Evolutionary conservation across 2,329 filamentous ascomycete species (phyloP).

Genomic region (Penicillium sp.): DNA sequence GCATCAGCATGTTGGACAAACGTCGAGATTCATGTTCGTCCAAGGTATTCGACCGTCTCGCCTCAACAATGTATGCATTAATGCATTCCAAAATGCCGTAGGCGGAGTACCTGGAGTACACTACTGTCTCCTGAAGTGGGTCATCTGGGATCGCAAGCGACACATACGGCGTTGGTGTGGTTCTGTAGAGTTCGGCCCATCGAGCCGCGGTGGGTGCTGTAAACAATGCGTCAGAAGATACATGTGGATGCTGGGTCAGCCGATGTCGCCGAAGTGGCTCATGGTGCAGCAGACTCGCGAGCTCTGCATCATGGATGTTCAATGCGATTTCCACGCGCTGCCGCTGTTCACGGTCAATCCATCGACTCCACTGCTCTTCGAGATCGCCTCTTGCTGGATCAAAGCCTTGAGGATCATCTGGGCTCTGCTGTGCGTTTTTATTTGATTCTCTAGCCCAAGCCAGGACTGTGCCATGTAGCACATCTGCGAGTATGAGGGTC

Average conservation of each 20-base stretch:
- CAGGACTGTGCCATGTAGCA: conserved; percentile 36
- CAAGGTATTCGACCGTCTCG: conserved; percentile 21
- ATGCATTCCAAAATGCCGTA: conserved; percentile 21
- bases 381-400: conserved; percentile 20
- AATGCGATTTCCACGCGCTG: conserved; percentile 33
- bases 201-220: conserved; percentile 23
- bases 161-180: not conserved
- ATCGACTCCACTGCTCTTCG: conserved; percentile 28
- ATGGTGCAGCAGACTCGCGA: conserved; percentile 30
- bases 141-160: not conserved
- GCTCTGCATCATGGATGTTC: conserved; percentile 36
- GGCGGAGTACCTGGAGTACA: conserved; percentile 5
- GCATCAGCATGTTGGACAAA: conserved; percentile 22
- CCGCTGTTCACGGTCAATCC: conserved; percentile 33
- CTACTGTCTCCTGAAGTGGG: not conserved
- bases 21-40: conserved; percentile 3
- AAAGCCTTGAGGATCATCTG: not conserved
- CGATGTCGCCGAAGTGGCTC: conserved; percentile 24
- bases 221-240: conserved; percentile 26
- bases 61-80: conserved; percentile 28
- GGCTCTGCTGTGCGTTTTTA: conserved; percentile 22
- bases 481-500: conserved; percentile 33
- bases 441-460: conserved; percentile 35
- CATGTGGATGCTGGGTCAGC: conserved; percentile 11
- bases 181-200: conserved; percentile 18